Percentiles rank a stretch among this genome's conserved stretches.
These are phyloP conservation scores for Kazachstania sp. DNA, from an alignment of 1,139 yeast genomes.

Conservation along the genomic window DNA sequence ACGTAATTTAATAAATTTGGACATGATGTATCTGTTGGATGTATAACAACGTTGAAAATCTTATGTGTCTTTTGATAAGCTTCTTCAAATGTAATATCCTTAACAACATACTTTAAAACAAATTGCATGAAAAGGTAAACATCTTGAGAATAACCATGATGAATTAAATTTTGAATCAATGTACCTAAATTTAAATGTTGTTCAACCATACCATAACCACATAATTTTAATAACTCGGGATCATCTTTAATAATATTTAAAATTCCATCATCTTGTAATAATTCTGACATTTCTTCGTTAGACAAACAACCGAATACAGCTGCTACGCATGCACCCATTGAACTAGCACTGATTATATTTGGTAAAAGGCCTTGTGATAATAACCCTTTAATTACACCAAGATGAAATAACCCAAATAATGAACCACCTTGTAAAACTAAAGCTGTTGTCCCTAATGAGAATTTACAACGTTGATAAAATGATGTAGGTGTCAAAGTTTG, in stretches of 20 bases:
- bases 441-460: constrained; percentile 86
- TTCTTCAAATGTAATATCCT: constrained; percentile 85
- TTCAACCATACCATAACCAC: constrained; percentile 47
- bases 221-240: constrained; percentile 35
- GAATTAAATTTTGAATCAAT: constrained; percentile 56
- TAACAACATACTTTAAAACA: constrained; percentile 59
- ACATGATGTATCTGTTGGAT: constrained; percentile 60
- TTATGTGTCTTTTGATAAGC: constrained; percentile 81
- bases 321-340: constrained; percentile 91
- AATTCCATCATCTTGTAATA: constrained; percentile 26
- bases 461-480: constrained; percentile 84
- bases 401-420: constrained; percentile 82
- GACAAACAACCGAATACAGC: constrained; percentile 68
- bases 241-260: constrained; percentile 35
- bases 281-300: constrained; percentile 29
- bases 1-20: constrained; percentile 80
- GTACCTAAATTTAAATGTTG: constrained; percentile 60
- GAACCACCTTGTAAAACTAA: constrained; percentile 90
- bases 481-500: constrained; percentile 51
- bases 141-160: constrained; percentile 80
- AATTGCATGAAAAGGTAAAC: constrained; percentile 69
- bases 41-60: constrained; percentile 79
- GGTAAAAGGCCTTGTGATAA: constrained; percentile 70
- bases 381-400: constrained; percentile 83
- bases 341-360: constrained; percentile 81